These are phyloP conservation scores for Solanum appendiculatum DNA, from an alignment of 257 asterid genomes.

Conservation along the genomic window DNA sequence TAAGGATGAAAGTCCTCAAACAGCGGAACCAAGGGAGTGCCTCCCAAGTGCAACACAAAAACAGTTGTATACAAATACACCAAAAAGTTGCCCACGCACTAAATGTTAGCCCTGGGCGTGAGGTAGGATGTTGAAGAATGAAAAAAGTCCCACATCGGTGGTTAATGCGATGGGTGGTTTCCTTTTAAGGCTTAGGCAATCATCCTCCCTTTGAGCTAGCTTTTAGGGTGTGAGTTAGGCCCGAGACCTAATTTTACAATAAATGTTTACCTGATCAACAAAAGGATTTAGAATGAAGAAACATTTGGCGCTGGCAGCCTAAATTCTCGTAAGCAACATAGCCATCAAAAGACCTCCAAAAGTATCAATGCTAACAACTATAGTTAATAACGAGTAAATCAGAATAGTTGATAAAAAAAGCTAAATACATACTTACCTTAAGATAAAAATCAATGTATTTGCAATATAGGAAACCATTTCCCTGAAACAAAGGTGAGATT, in stretches of 20 bases:
- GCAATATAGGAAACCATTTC: constrained; percentile 97
- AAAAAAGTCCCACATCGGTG: background rate
- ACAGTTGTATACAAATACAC: background rate
- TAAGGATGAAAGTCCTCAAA: background rate
- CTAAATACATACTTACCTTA: constrained; percentile 46
- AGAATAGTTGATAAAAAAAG: background rate
- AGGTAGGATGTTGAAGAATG: background rate
- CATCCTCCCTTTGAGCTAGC: background rate
- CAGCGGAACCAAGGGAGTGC: background rate
- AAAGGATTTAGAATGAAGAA: background rate
- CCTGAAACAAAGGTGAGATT: constrained; percentile 51
- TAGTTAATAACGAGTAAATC: background rate
- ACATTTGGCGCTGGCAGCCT: background rate
- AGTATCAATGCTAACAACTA: background rate
- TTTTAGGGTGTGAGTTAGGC: background rate
- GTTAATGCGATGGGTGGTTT: background rate
- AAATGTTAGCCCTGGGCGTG: background rate
- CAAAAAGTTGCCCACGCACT: background rate
- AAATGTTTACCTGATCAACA: background rate
- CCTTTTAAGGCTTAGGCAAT: background rate
- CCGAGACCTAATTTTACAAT: background rate
- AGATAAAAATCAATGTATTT: constrained; percentile 85
- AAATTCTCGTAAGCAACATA: background rate
- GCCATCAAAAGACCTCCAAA: background rate
- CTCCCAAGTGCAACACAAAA: background rate